Base-by-base conservation (phyloP, 345 rosid species). In the Clarkia xantiana region DNA sequence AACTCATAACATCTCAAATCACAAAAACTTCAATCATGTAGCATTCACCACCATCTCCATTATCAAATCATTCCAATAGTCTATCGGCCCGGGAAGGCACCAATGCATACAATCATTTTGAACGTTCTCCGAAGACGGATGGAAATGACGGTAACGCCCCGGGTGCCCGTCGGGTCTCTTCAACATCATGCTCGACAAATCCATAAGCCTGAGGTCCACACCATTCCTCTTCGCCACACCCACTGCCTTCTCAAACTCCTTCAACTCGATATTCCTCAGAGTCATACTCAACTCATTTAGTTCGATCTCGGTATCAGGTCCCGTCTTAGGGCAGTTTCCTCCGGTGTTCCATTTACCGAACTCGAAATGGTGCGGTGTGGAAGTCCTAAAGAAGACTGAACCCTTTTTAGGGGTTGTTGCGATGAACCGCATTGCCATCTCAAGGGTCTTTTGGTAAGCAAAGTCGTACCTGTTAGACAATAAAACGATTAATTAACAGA, bases 71-170 rank as follows among this genome's bases (percentile, higher is more conserved):
- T 84, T 91, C 85, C 81, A 76, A 36, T 62, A 59, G 66, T 91
- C 98, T 1, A 87, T 67, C 6, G 98, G 95, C 44, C 98, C 98
- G 1, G 98, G 98, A 61, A 91, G 71, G 71, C 98, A 91, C 98
- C 98, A 91, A 68, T 84, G 98, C 62, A 91, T 51, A 54, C 96
- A 91, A 47, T 91, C 98, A 9, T 84, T 81, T 72, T 82, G 98
- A 58, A 84, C 90, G 16, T 76, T 77, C 59, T 66, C 68, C 81
- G 73, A 70, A 53, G 0, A 83, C 6, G 96, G 95, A 3, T 78
- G 64, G 38, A 75, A 76, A 65, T 72, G 53, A 40, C 96, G 59
- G 60, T 82, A 91, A 3, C 94, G 78, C 53, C 86, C 98, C 0
- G 98, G 96, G 65, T 91, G 98, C 4, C 98, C 98, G 9, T 91